Conservation (phyloP, 106 monocot genomes). For the Triglochin maritima region DNA sequence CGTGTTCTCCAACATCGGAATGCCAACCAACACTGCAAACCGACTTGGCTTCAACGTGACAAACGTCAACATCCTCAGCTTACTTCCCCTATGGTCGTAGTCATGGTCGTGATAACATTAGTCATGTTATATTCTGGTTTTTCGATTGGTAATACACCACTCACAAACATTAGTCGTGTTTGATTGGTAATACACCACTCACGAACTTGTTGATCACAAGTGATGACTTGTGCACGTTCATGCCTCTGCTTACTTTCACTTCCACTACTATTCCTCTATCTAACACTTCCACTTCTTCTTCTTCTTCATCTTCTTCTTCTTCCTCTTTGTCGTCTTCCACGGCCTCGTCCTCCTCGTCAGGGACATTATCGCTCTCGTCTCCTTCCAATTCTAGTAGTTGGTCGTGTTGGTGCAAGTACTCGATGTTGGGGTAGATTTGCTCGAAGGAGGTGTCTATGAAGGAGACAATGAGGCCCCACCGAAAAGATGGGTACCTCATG, state of each 20-base stretch:
- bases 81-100: conserved; percentile 39
- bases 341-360: conserved; percentile 6
- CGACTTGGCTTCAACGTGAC: no score
- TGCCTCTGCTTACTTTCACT: conserved; percentile 69
- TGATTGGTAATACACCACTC: conserved; percentile 21
- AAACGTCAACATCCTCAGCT: not conserved
- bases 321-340: conserved; percentile 16
- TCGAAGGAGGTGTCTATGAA: conserved; percentile 54
- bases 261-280: conserved; percentile 79
- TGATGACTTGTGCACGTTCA: conserved; percentile 57
- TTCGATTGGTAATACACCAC: no score
- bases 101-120: not conserved
- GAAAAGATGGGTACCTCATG: conserved; percentile 58
- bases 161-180: conserved; percentile 1
- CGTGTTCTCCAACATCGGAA: no score
- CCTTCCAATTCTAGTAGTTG: not conserved
- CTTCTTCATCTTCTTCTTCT: conserved; percentile 39
- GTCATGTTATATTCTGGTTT: not conserved
- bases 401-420: not conserved
- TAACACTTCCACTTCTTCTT: conserved; percentile 80
- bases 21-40: no score
- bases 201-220: conserved; percentile 95
- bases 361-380: conserved; percentile 6
- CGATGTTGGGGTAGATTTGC: conserved; percentile 11
- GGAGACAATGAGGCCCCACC: conserved; percentile 74